phyloP scores from a whole-genome alignment of 805 yeast genomes.

The Gaillardinia entomophila region DNA sequence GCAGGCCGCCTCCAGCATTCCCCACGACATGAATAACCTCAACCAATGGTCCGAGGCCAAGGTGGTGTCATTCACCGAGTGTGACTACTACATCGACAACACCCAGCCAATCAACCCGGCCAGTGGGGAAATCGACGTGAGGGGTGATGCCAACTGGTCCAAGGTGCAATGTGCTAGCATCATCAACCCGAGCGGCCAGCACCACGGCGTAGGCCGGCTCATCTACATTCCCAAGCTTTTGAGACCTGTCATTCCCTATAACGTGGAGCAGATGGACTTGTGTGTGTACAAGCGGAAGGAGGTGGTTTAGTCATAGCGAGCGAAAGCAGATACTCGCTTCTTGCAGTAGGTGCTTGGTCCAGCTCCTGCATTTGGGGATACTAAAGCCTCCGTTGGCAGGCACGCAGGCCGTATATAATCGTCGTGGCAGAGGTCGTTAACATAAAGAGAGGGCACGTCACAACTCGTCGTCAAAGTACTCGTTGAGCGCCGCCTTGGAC shows the following conservation, averaged over 20 bases:
- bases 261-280: conserved; percentile 44
- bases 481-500: conserved; percentile 46
- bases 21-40: conserved; percentile 67
- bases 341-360: no score
- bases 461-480: conserved; percentile 40
- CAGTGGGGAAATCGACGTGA: conserved; percentile 34
- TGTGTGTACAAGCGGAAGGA: conserved; percentile 35
- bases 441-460: background rate
- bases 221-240: conserved; percentile 42
- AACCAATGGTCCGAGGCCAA: conserved; percentile 62
- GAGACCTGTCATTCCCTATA: conserved; percentile 19
- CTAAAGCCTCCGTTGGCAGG: no score
- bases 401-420: no score
- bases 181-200: conserved; percentile 47
- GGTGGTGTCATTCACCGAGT: conserved; percentile 41
- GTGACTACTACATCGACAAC: conserved; percentile 72
- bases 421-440: background rate
- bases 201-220: conserved; percentile 49
- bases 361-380: no score
- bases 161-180: conserved; percentile 42
- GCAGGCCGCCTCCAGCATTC: conserved; percentile 40
- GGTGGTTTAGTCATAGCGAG: no score
- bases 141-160: conserved; percentile 36
- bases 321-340: no score
- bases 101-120: conserved; percentile 40